phyloP scores from a whole-genome alignment of 2,329 filamentous ascomycete genomes.

The Mycocentrospora acerina region DNA sequence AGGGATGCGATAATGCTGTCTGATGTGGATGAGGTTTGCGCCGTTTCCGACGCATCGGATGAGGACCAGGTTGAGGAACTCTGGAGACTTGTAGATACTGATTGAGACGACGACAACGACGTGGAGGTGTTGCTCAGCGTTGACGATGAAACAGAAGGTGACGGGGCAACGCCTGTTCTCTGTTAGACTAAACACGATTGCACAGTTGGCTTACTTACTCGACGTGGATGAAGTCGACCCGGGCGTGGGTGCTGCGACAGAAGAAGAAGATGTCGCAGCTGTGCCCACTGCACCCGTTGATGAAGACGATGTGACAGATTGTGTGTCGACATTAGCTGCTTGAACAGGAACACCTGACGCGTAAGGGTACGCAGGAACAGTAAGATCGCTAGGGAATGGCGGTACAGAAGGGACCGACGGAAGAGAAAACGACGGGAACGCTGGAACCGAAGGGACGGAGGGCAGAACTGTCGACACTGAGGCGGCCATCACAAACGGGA shows the following conservation, averaged over 20 bases:
- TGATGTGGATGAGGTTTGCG: conserved; percentile 12
- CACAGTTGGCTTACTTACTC: conserved; percentile 7
- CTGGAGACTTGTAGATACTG: conserved; percentile 5
- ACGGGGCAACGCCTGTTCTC: not conserved
- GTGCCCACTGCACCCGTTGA: conserved; percentile 7
- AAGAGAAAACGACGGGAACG: conserved; percentile 11
- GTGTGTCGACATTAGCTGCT: conserved; percentile 6
- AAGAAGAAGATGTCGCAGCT: conserved; percentile 4
- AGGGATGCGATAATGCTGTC: conserved; percentile 11
- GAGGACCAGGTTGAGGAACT: conserved; percentile 9
- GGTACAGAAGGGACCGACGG: conserved; percentile 36
- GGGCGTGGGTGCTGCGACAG: conserved; percentile 3
- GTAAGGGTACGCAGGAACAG: conserved; percentile 38
- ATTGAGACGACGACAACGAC: conserved; percentile 12
- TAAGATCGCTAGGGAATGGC: conserved; percentile 37
- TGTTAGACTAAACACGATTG: not conserved
- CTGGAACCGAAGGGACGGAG: conserved; percentile 18
- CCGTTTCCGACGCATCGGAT: conserved; percentile 6
- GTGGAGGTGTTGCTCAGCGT: conserved; percentile 2
- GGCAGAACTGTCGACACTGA: conserved; percentile 1
- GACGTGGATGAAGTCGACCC: conserved; percentile 18
- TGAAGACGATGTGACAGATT: conserved; percentile 8
- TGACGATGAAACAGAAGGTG: conserved; percentile 1
- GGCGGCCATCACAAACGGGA: no score
- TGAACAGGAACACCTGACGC: conserved; percentile 22